Base-by-base conservation (phyloP, 1,284 basidiomycete species). In the Marasmius oreades region DNA sequence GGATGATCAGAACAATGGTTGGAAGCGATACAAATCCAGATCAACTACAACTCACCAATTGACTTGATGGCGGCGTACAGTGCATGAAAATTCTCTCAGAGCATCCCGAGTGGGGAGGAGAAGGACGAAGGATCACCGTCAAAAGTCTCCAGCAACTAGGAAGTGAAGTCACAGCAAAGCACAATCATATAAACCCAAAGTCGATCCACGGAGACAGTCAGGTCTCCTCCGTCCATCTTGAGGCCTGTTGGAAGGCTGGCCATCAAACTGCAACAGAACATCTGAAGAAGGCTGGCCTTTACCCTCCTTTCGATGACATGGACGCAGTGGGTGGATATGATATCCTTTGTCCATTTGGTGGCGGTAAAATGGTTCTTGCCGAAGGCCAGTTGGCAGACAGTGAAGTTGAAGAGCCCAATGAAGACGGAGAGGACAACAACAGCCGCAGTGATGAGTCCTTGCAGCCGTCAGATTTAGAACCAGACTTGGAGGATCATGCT, bases 51-150 rank as follows among this genome's bases (percentile, higher is more conserved):
- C 64, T 73, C 10, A 55, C 51, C 0, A 51, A 46, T 42, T 61
- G 68, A 2, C 47, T 73, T 7, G 55, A 69, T 20, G 65, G 67
- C 1, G 68, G 66, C 1, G 69, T 64, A 0, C 68, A 74, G 53
- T 61, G 69, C 0, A 55, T 67, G 0, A 70, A 64, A 23, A 75
- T 75, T 10, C 60, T 73, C 2, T 66, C 66, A 0, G 59, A 69
- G 45, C 66, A 73, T 57, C 72, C 73, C 0, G 61, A 74, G 1
- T 76, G 73, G 74, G 72, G 73, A 51, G 59, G 60, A 8, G 26
- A 63, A 1, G 69, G 71, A 20, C 61, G 65, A 14, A 62, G 67
- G 1, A 66, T 72, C 34, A 36, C 8, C 16, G 8, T 36, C 8
- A 36, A 36, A 36, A 36, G 34, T 16, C 8, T 36, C 16, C 34